Evolutionary conservation across 73 alveolate genomes (phyloP).

Genomic region (Symbiodinium natans): DNA sequence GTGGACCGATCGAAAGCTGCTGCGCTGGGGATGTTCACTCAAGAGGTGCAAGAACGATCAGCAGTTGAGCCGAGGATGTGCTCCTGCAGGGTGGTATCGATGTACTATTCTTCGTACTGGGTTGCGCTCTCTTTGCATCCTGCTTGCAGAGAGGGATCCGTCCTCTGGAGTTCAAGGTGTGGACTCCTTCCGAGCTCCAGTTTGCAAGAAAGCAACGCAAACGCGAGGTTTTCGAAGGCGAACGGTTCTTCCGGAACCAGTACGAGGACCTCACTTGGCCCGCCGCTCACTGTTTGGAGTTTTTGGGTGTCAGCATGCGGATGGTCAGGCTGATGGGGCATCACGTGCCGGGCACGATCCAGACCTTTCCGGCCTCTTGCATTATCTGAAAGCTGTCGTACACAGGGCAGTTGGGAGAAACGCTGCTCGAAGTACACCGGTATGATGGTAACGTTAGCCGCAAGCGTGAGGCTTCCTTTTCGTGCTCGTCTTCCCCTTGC

Average conservation of each 20-base stretch:
- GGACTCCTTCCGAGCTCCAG: too few relatives aligned
- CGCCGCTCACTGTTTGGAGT: not conserved
- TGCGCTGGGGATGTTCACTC: too few relatives aligned
- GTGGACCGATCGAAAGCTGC: too few relatives aligned
- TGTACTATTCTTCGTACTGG: not conserved
- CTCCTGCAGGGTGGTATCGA: constrained; percentile 14
- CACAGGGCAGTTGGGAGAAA: too few relatives aligned
- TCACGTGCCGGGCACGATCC: not conserved
- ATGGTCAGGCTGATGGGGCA: too few relatives aligned
- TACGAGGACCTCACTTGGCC: not conserved
- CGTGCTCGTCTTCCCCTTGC: constrained; percentile 5
- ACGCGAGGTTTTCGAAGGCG: not conserved
- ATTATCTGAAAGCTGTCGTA: too few relatives aligned
- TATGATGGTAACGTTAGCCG: too few relatives aligned
- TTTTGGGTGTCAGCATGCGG: not conserved
- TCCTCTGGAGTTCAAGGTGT: too few relatives aligned
- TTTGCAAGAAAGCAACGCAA: not conserved
- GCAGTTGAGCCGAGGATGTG: not conserved
- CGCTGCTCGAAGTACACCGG: not conserved
- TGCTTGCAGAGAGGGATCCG: not conserved
- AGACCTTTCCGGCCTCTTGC: not conserved
- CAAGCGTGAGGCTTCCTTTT: not conserved
- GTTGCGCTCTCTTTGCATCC: constrained; percentile 16
- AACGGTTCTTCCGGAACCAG: not conserved
- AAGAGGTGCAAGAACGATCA: too few relatives aligned